Percentiles rank a stretch among this genome's conserved stretches.
phyloP scores from a whole-genome alignment of 2,329 filamentous ascomycete species.

The Colletotrichum cereale region DNA sequence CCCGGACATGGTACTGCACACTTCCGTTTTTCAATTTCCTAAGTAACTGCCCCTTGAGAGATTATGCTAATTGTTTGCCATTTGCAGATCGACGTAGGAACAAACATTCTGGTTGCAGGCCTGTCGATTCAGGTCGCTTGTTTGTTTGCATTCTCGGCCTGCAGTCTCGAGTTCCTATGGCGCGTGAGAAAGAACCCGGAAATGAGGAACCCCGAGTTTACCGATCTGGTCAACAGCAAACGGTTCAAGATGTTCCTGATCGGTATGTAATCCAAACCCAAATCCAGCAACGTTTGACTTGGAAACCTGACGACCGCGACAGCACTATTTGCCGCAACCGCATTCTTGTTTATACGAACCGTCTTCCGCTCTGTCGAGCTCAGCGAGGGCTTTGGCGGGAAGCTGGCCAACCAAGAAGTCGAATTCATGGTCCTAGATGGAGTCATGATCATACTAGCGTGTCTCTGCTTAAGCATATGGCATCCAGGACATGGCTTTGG shows the following conservation, averaged over 20 bases:
- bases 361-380: constrained; percentile 22
- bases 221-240: constrained; percentile 26
- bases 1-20: constrained; percentile 8
- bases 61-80: background rate
- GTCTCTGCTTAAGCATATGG: constrained; percentile 8
- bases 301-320: background rate
- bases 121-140: constrained; percentile 27
- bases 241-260: constrained; percentile 16
- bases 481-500: constrained; percentile 13
- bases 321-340: constrained; percentile 1
- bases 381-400: constrained; percentile 11
- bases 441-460: constrained; percentile 17
- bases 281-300: background rate
- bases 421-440: constrained; percentile 22
- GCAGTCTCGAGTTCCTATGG: constrained; percentile 25
- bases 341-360: constrained; percentile 9
- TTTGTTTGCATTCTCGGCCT: constrained; percentile 18
- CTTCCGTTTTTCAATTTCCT: background rate
- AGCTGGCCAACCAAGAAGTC: constrained; percentile 21
- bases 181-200: constrained; percentile 23
- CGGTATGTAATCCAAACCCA: background rate
- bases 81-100: constrained; percentile 22
- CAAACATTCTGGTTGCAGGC: constrained; percentile 16
- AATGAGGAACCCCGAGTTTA: constrained; percentile 17
- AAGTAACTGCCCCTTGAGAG: background rate